A percentile compares a stretch with the other conserved stretches of the same genome.
Conservation (phyloP, 495 filamentous ascomycete species). For the Penicillium desertorum region DNA sequence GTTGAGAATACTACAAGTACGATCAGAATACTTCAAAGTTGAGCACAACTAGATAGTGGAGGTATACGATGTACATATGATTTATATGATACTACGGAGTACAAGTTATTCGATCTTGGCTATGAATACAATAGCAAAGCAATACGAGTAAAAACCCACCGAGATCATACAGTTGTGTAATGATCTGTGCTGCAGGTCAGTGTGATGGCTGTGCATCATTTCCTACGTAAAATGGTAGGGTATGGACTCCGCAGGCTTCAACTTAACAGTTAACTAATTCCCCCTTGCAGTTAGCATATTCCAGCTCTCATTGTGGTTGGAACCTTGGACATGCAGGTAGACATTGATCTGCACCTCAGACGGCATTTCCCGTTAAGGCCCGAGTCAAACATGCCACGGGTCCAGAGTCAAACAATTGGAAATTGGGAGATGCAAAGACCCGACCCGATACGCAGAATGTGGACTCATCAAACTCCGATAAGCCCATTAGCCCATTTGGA, state of each 20-base stretch:
- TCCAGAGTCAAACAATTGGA: neutral
- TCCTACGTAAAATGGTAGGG: neutral
- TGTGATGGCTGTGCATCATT: slow-evolving; percentile 10
- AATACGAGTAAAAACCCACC: neutral
- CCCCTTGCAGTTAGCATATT: slow-evolving; percentile 7
- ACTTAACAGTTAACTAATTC: neutral
- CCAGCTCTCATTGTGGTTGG: neutral
- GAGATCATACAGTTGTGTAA: neutral
- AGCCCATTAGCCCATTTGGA: neutral
- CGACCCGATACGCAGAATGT: neutral
- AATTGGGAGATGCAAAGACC: neutral
- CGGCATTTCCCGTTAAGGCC: neutral
- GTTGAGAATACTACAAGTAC: neutral
- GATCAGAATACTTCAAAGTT: neutral
- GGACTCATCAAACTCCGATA: neutral
- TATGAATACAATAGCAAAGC: neutral
- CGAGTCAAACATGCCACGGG: slow-evolving; percentile 1
- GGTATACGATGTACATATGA: neutral
- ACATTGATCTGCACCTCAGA: neutral
- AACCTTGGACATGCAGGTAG: neutral
- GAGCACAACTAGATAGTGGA: neutral
- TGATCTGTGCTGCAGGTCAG: slow-evolving; percentile 5
- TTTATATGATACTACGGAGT: neutral
- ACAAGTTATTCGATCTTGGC: neutral
- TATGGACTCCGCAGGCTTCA: neutral